Base-by-base conservation (phyloP, 495 filamentous ascomycete species). In the Staphylotrichum tortipilum region DNA sequence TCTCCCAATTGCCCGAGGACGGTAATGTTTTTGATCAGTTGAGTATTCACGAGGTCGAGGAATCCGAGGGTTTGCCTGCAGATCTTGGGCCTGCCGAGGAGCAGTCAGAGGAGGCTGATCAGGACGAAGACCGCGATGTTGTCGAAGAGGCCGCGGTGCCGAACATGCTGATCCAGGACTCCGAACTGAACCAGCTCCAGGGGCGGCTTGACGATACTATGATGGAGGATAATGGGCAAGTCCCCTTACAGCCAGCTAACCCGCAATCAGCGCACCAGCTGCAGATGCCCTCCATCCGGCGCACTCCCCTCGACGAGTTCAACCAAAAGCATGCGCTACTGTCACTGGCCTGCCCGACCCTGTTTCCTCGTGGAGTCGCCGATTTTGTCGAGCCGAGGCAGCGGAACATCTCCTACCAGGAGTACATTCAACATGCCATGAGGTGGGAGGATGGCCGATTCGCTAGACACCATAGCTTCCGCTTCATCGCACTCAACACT, bases 361-460 rank as follows among this genome's bases (percentile, higher is more conserved):
- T 44, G 15, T 44, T 44, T 22, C 26, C 41, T 21, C 41, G 41
- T 4, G 41, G 41, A 3, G 8, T 31, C 7, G 28, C 41, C 4
- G 41, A 44, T 7, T 31, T 44, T 14, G 41, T 44, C 26, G 41
- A 44, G 26, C 41, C 41, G 2, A 44, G 41, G 28, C 41, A 44
- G 26, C 28, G 28, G 15, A 44, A 4, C 4, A 33, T 44, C 26
- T 21, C 41, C 26, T 44, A 44, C 41, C 28, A 44, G 15, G 41
- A 44, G 0, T 44, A 44, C 28, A 44, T 44, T 28, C 24, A 44
- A 22, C 24, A 43, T 18, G 24, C 24, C 0, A 30, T 43, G 24
- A 43, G 19, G 40, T 43, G 40, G 40, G 40, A 43, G 40, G 40
- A 43, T 43, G 24, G 40, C 4, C 40, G 40, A 17, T 43, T 43